Conservation (phyloP, 352 stramenopile species). For the Globisporangium paroecandrum region DNA sequence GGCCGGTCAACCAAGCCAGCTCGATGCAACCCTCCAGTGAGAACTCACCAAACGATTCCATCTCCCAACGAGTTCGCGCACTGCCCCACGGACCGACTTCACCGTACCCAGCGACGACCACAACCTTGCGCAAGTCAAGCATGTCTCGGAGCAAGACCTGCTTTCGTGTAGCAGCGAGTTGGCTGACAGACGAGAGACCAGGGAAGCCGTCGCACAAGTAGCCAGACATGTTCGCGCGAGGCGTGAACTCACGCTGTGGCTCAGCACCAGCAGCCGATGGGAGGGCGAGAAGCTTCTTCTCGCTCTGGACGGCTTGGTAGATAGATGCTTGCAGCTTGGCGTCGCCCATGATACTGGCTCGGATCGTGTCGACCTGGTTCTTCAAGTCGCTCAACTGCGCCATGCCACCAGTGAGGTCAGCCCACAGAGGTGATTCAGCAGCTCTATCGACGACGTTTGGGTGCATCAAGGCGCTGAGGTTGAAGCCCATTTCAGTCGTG, state of each 20-base stretch:
- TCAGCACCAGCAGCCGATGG: conserved; percentile 16
- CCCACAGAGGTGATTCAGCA: conserved; percentile 68
- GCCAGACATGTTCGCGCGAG: conserved; percentile 64
- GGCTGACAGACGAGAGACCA: conserved; percentile 34
- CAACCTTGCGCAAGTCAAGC: conserved; percentile 79
- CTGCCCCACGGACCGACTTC: conserved; percentile 87
- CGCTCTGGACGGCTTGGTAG: conserved; percentile 34
- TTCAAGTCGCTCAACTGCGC: conserved; percentile 73
- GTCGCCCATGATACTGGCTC: conserved; percentile 47
- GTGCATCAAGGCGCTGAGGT: conserved; percentile 80
- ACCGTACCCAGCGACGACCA: conserved; percentile 84
- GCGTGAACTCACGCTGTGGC: conserved; percentile 24
- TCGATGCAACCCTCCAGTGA: conserved; percentile 88
- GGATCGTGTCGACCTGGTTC: conserved; percentile 53
- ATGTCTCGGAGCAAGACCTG: conserved; percentile 60
- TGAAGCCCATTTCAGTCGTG: conserved; percentile 88
- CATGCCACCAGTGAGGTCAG: conserved; percentile 80
- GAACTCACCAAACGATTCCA: conserved; percentile 88
- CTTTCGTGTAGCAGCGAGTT: conserved; percentile 33
- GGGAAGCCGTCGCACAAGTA: conserved; percentile 78
- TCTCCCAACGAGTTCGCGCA: conserved; percentile 85
- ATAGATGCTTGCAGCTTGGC: conserved; percentile 54
- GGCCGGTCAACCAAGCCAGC: conserved; percentile 80
- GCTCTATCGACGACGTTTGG: conserved; percentile 72
- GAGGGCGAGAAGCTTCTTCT: conserved; percentile 33